Evolutionary conservation across 495 filamentous ascomycete genomes (phyloP).

Genomic region (Symbiotaphrina buchneri): DNA sequence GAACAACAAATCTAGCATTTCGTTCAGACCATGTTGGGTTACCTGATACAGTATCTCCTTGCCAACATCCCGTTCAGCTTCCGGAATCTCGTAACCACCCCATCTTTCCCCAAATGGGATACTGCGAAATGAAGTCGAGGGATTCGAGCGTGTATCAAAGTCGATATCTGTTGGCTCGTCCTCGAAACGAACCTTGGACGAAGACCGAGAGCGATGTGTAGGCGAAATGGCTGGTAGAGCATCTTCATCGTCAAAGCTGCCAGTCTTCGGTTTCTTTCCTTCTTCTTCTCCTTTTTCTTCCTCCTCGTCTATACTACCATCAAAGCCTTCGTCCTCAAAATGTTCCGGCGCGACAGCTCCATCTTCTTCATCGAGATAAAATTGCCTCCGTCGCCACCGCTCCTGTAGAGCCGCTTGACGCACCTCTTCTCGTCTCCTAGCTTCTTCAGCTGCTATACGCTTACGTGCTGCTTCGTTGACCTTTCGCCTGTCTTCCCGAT

Average conservation of each 20-base stretch:
- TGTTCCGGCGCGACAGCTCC: constrained; percentile 38
- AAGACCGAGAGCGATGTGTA: constrained; percentile 59
- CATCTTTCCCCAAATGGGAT: constrained; percentile 53
- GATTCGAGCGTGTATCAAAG: constrained; percentile 52
- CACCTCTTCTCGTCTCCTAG: constrained; percentile 14
- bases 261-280: neutral
- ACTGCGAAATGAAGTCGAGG: constrained; percentile 57
- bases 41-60: constrained; percentile 82
- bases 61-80: constrained; percentile 59
- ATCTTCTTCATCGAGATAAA: constrained; percentile 68
- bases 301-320: constrained; percentile 27
- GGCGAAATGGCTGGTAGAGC: no score
- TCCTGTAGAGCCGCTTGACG: constrained; percentile 37
- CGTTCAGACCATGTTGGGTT: constrained; percentile 76
- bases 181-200: constrained; percentile 65
- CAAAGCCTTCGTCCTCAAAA: no score
- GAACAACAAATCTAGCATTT: constrained; percentile 73
- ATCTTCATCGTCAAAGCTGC: neutral
- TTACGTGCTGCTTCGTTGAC: constrained; percentile 18
- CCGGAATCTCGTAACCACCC: constrained; percentile 64
- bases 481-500: constrained; percentile 17
- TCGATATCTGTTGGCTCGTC: constrained; percentile 44
- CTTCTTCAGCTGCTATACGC: constrained; percentile 19
- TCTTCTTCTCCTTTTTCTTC: constrained; percentile 8
- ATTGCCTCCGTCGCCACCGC: constrained; percentile 48